phyloP scores from a whole-genome alignment of 1,139 yeast genomes.

The Debaryomycetaceae sp. region DNA sequence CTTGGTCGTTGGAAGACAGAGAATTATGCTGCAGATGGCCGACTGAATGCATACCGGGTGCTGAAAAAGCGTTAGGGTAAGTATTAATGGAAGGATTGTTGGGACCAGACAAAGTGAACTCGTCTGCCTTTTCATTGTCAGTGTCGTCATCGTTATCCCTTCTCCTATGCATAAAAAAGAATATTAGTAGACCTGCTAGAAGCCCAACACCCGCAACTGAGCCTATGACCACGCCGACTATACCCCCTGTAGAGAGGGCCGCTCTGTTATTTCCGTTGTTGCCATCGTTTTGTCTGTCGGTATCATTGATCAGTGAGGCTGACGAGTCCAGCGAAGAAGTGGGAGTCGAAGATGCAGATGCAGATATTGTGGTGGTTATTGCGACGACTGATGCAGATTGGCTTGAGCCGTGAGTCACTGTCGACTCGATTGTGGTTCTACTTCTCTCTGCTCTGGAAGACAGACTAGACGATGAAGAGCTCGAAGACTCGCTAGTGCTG shows the following conservation, averaged over 20 bases:
- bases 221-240: constrained; percentile 73
- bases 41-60: neutral
- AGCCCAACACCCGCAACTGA: constrained; percentile 48
- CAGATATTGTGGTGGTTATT: constrained; percentile 5
- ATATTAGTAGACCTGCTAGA: constrained; percentile 32
- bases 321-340: constrained; percentile 5
- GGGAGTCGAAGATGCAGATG: constrained; percentile 7
- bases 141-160: constrained; percentile 32
- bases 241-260: constrained; percentile 57
- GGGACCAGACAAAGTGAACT: constrained; percentile 35
- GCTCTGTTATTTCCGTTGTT: constrained; percentile 12
- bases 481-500: neutral
- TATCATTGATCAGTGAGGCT: constrained; percentile 7
- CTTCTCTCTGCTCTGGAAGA: neutral
- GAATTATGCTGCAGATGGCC: neutral
- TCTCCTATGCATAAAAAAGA: constrained; percentile 43
- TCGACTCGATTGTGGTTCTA: constrained; percentile 1
- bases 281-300: constrained; percentile 5
- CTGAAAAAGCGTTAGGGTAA: neutral
- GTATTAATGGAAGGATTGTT: neutral
- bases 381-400: constrained; percentile 2
- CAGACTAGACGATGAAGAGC: constrained; percentile 4
- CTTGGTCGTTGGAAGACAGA: constrained; percentile 3
- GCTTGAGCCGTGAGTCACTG: constrained; percentile 3
- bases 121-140: constrained; percentile 23